Evolutionary conservation across 2,329 filamentous ascomycete species (phyloP), one percentile per base, ranked within the genome.

Genomic region (Orbilia brochopaga): DNA sequence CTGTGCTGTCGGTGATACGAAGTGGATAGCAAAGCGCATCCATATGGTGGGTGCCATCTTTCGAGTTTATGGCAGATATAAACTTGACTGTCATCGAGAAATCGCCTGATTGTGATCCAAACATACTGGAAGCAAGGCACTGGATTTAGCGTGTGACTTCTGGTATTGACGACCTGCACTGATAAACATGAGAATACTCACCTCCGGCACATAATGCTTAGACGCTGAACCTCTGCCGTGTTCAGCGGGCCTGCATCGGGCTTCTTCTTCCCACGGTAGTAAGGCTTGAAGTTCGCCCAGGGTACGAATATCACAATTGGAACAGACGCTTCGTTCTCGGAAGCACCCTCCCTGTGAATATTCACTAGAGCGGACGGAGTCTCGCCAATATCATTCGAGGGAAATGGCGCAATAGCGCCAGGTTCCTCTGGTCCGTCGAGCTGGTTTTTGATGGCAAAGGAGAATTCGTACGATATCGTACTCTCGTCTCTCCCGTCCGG

Each of bases 171-270:
- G 24, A 21, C 6, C 11, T 7, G 46, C 5, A 4, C 4, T 3
- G 5, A 15, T 42, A 15, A 15, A 42, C 15, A 17, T 50, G 7
- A n/a, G 23, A n/a, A 15, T 7, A 6, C 50, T 35, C 42, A 91
- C 90, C 90, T 94, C 78, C 91, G 82, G 83, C 90, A 89, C 90
- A 94, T 92, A 69, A 94, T 82, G 56, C 87, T 88, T 30, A 93
- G 81, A 52, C 89, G 83, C 79, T 85, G 88, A 42, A 94, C 81
- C 48, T 81, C 81, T 53, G 81, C 81, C 73, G 84, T 76, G 75
- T 91, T 81, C 75, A 94, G 78, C 3, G 84, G 82, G 64, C 82
- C 78, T 0, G 85, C 85, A 79, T 89, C 86, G 17, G 83, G 79
- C 77, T 85, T 83, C 72, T 87, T 83, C 76, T 83, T 85, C 0